Conservation (phyloP, 257 asterid genomes). For the Leonotis leonurus region DNA sequence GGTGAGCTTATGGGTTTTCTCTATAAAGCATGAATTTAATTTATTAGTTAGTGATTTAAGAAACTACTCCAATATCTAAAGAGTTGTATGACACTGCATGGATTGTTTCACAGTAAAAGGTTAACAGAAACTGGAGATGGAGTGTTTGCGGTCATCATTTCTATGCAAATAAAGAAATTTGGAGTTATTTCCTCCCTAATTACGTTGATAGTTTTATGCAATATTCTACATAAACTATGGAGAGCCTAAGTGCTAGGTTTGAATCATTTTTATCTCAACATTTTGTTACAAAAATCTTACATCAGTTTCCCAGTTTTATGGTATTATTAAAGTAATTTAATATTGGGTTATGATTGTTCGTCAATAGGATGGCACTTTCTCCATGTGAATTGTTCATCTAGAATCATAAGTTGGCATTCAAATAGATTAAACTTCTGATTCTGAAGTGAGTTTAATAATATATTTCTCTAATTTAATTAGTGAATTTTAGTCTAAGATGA, state of each 20-base stretch:
- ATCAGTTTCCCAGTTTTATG: not conserved
- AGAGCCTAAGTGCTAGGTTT: not conserved
- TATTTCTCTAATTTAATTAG: not conserved
- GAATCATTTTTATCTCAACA: not conserved
- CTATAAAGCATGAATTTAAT: not conserved
- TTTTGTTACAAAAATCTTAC: not conserved
- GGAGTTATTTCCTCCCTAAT: not conserved
- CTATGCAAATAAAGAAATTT: not conserved
- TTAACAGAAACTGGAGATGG: not conserved
- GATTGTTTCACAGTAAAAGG: not conserved
- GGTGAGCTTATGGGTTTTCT: conserved; percentile 52
- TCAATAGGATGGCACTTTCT: not conserved
- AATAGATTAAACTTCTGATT: not conserved
- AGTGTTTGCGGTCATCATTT: not conserved
- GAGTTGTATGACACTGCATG: not conserved
- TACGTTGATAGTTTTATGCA: not conserved
- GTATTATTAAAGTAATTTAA: not conserved
- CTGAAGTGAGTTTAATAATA: not conserved
- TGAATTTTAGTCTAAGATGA: not conserved
- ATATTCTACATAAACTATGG: not conserved
- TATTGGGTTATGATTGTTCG: not conserved
- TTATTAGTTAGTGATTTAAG: not conserved
- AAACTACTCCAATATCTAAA: not conserved
- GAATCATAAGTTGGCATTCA: not conserved
- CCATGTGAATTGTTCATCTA: not conserved